Conservation (phyloP, 2,329 filamentous ascomycete species). For the Neopestalotiopsis clavispora region DNA sequence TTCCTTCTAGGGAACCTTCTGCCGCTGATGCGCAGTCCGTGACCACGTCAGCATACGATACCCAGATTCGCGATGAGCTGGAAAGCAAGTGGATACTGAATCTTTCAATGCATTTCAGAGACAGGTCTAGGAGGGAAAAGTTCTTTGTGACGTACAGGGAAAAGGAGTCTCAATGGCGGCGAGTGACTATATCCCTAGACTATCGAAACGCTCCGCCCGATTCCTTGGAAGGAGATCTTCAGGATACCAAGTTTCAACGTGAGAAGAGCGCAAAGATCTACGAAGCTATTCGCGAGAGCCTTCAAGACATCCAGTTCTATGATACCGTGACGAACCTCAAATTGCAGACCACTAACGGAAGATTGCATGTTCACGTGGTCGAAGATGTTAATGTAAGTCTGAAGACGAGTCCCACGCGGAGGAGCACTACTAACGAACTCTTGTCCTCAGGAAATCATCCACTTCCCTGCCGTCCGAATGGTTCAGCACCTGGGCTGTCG, state of each 20-base stretch:
- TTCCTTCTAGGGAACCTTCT: slow-evolving; percentile 24
- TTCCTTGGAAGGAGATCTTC: slow-evolving; percentile 85
- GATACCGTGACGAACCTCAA: slow-evolving; percentile 95
- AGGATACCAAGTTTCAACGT: slow-evolving; percentile 78
- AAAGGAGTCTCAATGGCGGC: slow-evolving; percentile 76
- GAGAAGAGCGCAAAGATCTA: slow-evolving; percentile 95
- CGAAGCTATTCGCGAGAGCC: slow-evolving; percentile 88
- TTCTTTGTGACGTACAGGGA: slow-evolving; percentile 97
- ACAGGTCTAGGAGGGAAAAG: slow-evolving; percentile 91
- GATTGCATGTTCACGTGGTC: slow-evolving; percentile 95
- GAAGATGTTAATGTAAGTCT: slow-evolving; percentile 80
- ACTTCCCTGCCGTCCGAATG: slow-evolving; percentile 75
- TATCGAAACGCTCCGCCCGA: slow-evolving; percentile 80
- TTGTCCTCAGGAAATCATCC: slow-evolving; percentile 75
- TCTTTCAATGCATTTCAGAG: slow-evolving; percentile 96
- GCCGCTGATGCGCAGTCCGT: slow-evolving; percentile 51
- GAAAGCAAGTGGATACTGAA: slow-evolving; percentile 95
- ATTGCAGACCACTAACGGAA: slow-evolving; percentile 84
- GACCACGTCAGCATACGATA: slow-evolving; percentile 61
- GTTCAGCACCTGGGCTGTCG: slow-evolving; percentile 74
- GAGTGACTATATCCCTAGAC: slow-evolving; percentile 92
- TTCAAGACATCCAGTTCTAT: slow-evolving; percentile 95
- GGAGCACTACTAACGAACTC: slow-evolving; percentile 2
- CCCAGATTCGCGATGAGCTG: slow-evolving; percentile 77
- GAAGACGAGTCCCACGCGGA: not conserved